Conservation (phyloP, 495 filamentous ascomycete species). For the Neurospora tetrasperma region DNA sequence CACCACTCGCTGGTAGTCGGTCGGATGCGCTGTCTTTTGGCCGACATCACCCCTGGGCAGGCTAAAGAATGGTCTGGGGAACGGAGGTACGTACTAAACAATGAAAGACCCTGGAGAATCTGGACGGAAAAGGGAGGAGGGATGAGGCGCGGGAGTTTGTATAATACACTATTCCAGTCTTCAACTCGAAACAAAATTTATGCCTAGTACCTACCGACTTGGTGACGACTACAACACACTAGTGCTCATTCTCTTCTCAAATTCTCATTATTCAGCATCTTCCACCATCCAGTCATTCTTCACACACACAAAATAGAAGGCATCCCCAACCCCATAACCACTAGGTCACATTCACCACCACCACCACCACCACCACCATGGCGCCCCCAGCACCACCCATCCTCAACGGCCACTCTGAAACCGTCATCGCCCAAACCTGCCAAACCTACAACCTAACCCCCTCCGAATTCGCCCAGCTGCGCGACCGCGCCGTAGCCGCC, state of each 20-base stretch:
- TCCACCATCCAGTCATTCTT: not conserved
- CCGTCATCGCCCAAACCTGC: conserved; percentile 23
- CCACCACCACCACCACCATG: conserved; percentile 2
- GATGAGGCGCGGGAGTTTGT: not conserved
- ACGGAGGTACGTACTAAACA: not conserved
- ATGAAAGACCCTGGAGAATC: not conserved
- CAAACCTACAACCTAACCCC: conserved; percentile 39
- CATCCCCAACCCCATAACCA: not conserved
- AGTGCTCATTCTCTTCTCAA: not conserved
- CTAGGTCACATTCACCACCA: not conserved
- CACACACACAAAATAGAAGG: not conserved
- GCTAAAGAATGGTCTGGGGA: not conserved
- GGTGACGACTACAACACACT: not conserved
- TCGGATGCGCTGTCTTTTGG: not conserved
- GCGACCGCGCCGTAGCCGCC: conserved; percentile 47
- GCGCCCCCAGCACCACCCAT: conserved; percentile 2
- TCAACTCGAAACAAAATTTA: too few relatives aligned
- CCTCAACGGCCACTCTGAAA: conserved; percentile 16
- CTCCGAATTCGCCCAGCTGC: conserved; percentile 52
- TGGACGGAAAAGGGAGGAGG: not conserved
- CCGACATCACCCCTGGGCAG: not conserved
- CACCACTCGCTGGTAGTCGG: not conserved
- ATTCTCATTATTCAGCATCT: not conserved
- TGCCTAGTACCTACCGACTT: not conserved
- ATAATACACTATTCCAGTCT: not conserved